Evolutionary conservation across 805 yeast genomes (phyloP).

Genomic region (Monosporozyma aerobia): DNA sequence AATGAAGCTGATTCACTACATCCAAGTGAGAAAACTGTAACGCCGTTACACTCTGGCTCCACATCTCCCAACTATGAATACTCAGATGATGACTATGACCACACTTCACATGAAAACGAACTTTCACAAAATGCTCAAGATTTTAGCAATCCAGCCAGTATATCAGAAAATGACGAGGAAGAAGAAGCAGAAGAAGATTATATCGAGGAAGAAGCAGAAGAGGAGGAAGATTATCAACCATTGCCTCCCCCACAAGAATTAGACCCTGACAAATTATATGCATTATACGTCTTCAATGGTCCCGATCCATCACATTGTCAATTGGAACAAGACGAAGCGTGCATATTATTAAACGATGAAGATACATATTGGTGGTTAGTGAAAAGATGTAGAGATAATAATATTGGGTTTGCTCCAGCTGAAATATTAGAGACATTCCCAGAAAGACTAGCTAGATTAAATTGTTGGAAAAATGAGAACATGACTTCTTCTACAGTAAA

Average conservation of each 20-base stretch:
- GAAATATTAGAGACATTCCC: slow-evolving; percentile 87
- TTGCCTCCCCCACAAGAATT: slow-evolving; percentile 64
- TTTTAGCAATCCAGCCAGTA: slow-evolving; percentile 1
- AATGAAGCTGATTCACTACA: slow-evolving; percentile 1
- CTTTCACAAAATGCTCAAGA: neutral
- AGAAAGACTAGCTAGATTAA: slow-evolving; percentile 83
- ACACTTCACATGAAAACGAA: slow-evolving; percentile 2
- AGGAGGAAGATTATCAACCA: slow-evolving; percentile 36
- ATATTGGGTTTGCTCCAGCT: slow-evolving; percentile 93
- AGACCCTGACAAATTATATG: slow-evolving; percentile 77
- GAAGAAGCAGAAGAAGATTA: slow-evolving; percentile 11
- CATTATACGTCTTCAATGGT: slow-evolving; percentile 78
- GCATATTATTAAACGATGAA: slow-evolving; percentile 71
- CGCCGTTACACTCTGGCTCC: neutral
- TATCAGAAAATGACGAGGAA: slow-evolving; percentile 9
- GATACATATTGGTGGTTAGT: slow-evolving; percentile 98
- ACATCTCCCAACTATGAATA: neutral
- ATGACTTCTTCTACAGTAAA: slow-evolving; percentile 16
- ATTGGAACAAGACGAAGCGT: slow-evolving; percentile 71
- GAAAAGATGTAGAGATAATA: slow-evolving; percentile 44
- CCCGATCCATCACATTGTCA: slow-evolving; percentile 91
- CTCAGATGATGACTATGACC: slow-evolving; percentile 7
- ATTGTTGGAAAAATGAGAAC: slow-evolving; percentile 87
- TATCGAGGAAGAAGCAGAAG: slow-evolving; percentile 21
- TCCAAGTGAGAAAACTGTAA: slow-evolving; percentile 1